Evolutionary conservation across 2,329 filamentous ascomycete species (phyloP).

Genomic region (Periconia sp.): DNA sequence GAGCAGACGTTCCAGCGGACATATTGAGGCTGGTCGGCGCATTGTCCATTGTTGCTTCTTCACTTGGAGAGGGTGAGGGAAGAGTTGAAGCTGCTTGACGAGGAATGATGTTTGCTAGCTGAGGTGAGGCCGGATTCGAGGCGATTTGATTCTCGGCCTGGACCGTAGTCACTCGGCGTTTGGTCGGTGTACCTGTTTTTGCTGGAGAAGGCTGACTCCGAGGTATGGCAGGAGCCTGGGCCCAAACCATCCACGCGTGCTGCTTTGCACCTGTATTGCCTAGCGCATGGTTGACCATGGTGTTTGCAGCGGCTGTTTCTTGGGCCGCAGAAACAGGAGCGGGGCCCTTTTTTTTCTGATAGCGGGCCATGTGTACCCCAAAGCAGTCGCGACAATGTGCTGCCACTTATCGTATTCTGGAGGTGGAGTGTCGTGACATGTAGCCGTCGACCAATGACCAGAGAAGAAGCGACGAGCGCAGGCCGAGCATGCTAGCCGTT

Average conservation of each 20-base stretch:
- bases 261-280: slow-evolving; percentile 36
- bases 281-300: slow-evolving; percentile 34
- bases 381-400: too few relatives aligned
- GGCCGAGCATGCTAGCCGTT: slow-evolving; percentile 23
- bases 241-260: slow-evolving; percentile 40
- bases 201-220: background rate
- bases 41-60: slow-evolving; percentile 48
- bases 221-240: background rate
- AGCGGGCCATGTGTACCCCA: too few relatives aligned
- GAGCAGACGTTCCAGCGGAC: background rate
- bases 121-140: slow-evolving; percentile 43
- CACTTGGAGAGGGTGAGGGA: slow-evolving; percentile 62
- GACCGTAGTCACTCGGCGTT: slow-evolving; percentile 5
- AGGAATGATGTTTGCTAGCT: slow-evolving; percentile 35
- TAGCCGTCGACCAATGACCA: slow-evolving; percentile 16
- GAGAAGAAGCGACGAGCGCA: slow-evolving; percentile 15
- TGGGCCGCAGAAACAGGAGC: too few relatives aligned
- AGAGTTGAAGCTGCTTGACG: slow-evolving; percentile 4
- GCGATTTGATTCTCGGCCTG: slow-evolving; percentile 20
- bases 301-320: slow-evolving; percentile 17
- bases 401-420: too few relatives aligned
- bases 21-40: background rate
- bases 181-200: slow-evolving; percentile 19
- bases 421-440: slow-evolving; percentile 9
- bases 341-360: too few relatives aligned